Evolutionary conservation across 140 eudicot species (phyloP).

Genomic region (Ambrosia hybrid): DNA sequence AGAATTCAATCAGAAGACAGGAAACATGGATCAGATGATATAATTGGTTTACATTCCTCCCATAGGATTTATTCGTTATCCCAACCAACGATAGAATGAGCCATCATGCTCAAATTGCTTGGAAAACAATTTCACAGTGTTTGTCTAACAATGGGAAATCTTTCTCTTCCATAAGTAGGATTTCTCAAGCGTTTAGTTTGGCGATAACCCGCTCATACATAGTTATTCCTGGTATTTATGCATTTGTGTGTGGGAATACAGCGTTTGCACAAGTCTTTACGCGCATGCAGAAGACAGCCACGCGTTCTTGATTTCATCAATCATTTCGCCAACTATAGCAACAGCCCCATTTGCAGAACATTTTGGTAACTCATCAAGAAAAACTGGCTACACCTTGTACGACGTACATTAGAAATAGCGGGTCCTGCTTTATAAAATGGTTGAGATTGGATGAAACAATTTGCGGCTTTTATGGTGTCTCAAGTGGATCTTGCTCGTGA

Average conservation of each 20-base stretch:
- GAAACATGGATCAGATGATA: constrained; percentile 35
- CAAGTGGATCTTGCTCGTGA: constrained; percentile 97
- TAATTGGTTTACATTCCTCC: too few relatives aligned
- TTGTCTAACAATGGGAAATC: constrained; percentile 23
- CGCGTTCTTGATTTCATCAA: constrained; percentile 44
- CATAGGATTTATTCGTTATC: too few relatives aligned
- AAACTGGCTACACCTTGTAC: constrained; percentile 75
- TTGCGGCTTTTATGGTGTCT: constrained; percentile 97
- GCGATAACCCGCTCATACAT: constrained; percentile 63
- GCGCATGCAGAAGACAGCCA: constrained; percentile 66
- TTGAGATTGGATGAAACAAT: constrained; percentile 91
- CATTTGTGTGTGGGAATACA: constrained; percentile 43
- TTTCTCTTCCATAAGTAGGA: constrained; percentile 34
- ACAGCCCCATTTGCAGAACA: constrained; percentile 90
- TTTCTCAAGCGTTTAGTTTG: constrained; percentile 76
- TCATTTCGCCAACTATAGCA: constrained; percentile 66
- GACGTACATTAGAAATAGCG: constrained; percentile 73
- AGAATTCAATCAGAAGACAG: constrained; percentile 36
- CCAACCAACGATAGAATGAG: constrained; percentile 35
- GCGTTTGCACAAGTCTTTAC: constrained; percentile 59
- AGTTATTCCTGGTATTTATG: constrained; percentile 71
- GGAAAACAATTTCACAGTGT: constrained; percentile 48
- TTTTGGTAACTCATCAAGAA: constrained; percentile 61
- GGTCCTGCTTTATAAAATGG: constrained; percentile 96
- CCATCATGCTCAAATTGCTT: constrained; percentile 63